Evolutionary conservation across 2,329 filamentous ascomycete genomes (phyloP).

Genomic region (Alternaria sp.): DNA sequence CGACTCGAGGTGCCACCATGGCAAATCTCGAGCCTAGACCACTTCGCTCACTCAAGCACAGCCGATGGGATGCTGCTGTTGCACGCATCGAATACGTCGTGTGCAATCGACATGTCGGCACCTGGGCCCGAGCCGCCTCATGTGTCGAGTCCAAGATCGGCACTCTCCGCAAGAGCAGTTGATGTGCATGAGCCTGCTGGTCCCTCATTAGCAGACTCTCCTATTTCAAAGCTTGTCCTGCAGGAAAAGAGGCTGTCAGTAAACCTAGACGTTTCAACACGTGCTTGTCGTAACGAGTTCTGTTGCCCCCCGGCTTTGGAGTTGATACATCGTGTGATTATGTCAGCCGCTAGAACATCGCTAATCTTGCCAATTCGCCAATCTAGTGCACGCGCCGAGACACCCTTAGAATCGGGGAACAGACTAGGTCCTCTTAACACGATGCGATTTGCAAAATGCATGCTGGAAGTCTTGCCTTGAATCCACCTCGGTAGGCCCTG

Average conservation of each 20-base stretch:
- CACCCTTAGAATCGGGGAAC: background rate
- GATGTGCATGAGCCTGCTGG: background rate
- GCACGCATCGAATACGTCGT: background rate
- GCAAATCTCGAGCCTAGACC: constrained; percentile 5
- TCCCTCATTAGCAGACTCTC: background rate
- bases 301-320: background rate
- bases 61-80: background rate
- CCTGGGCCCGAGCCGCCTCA: background rate
- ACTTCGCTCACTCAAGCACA: background rate
- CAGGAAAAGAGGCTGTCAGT: background rate
- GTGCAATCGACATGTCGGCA: background rate
- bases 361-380: background rate
- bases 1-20: constrained; percentile 2
- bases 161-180: background rate
- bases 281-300: constrained; percentile 1
- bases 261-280: background rate
- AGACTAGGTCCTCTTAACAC: background rate
- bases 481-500: constrained; percentile 2
- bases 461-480: background rate
- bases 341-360: background rate
- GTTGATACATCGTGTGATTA: background rate
- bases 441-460: background rate
- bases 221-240: background rate
- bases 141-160: background rate
- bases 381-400: background rate